A percentile compares a stretch with the other conserved stretches of the same genome.
Conservation (phyloP, 306 rosid species). For the Glycine latifolia region DNA sequence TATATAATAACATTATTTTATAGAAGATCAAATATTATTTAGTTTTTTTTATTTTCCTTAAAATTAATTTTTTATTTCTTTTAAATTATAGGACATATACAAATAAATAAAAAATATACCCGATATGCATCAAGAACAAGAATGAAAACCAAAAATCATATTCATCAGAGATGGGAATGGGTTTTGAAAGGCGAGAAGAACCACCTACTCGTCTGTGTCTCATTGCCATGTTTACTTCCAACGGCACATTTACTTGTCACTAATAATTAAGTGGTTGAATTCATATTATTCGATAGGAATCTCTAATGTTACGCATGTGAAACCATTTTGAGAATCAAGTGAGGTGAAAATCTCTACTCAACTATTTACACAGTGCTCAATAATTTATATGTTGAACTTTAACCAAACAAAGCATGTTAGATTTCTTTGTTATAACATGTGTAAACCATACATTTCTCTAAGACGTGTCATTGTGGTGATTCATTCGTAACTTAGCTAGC, state of each 20-base stretch:
- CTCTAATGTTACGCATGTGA: slow-evolving; percentile 6
- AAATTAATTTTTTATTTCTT: no score
- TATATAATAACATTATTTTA: no score
- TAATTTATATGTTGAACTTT: slow-evolving; percentile 55
- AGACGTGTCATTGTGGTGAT: neutral
- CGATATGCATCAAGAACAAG: no score
- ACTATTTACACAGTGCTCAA: slow-evolving; percentile 41
- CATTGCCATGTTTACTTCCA: neutral
- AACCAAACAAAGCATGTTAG: slow-evolving; percentile 55
- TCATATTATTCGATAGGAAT: neutral
- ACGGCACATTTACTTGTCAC: neutral
- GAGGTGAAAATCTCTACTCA: slow-evolving; percentile 13
- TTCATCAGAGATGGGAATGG: no score
- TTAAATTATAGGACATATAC: no score
- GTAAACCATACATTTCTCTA: neutral
- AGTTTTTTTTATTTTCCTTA: no score
- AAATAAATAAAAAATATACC: no score
- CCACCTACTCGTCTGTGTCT: no score
- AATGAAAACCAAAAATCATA: no score
- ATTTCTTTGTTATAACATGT: slow-evolving; percentile 22
- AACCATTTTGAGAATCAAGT: neutral
- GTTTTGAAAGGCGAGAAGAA: no score
- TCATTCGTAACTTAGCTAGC: neutral
- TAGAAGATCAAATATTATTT: no score
- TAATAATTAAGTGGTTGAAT: neutral